phyloP scores from a whole-genome alignment of 139 green algal genomes.

The Zygnema circumcarinatum region DNA sequence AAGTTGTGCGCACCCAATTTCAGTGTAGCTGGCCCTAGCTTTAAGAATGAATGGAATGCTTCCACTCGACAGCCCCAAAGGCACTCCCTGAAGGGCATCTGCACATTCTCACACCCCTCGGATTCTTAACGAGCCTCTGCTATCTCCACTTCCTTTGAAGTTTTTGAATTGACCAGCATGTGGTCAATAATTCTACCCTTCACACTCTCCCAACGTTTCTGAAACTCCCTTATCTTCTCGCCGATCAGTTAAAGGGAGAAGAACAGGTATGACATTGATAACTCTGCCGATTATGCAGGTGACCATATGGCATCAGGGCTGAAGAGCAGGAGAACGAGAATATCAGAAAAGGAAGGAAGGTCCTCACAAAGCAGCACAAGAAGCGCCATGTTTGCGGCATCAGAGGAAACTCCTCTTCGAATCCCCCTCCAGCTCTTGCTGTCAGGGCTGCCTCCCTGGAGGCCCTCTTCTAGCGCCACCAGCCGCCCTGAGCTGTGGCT shows the following conservation, averaged over 20 bases:
- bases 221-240: neutral
- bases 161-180: neutral
- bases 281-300: too few relatives aligned
- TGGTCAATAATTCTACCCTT: neutral
- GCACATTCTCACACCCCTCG: neutral
- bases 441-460: neutral
- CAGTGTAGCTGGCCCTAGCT: constrained; percentile 24
- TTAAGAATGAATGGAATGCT: constrained; percentile 39
- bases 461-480: constrained; percentile 7
- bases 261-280: neutral
- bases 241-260: neutral
- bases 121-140: neutral
- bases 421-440: neutral
- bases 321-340: too few relatives aligned
- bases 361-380: constrained; percentile 38
- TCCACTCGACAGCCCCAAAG: constrained; percentile 16
- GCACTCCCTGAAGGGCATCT: constrained; percentile 41
- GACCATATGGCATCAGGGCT: too few relatives aligned
- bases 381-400: constrained; percentile 33
- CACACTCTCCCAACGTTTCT: neutral
- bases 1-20: constrained; percentile 24
- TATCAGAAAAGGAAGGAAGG: neutral
- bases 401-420: constrained; percentile 18
- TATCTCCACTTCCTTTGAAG: neutral
- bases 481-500: neutral